phyloP scores from a whole-genome alignment of 768 basidiomycete genomes.

The Mycena crocata region DNA sequence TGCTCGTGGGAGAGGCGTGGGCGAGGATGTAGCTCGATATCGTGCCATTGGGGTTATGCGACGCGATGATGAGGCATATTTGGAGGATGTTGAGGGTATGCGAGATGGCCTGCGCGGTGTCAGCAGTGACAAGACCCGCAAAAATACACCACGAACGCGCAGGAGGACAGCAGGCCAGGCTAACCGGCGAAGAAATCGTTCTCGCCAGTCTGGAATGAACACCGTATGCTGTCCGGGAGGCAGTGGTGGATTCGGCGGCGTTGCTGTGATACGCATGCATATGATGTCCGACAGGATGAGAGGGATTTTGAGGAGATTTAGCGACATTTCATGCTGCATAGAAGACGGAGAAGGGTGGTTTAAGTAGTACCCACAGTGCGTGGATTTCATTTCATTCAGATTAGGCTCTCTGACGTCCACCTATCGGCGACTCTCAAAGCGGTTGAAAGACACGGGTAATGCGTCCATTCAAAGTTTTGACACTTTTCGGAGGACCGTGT shows the following conservation, averaged over 20 bases:
- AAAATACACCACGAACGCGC: constrained; percentile 36
- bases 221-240: constrained; percentile 35
- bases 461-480: too few relatives aligned
- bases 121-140: background rate
- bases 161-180: constrained; percentile 41
- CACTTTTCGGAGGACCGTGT: too few relatives aligned
- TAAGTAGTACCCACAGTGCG: background rate
- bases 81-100: constrained; percentile 43
- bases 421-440: too few relatives aligned
- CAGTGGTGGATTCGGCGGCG: constrained; percentile 47
- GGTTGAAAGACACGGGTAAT: too few relatives aligned
- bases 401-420: too few relatives aligned
- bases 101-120: constrained; percentile 39
- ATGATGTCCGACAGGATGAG: constrained; percentile 48
- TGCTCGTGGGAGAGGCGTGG: constrained; percentile 29
- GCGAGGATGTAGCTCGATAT: constrained; percentile 36
- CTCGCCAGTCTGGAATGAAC: constrained; percentile 48
- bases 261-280: constrained; percentile 51
- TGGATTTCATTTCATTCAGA: too few relatives aligned
- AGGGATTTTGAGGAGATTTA: constrained; percentile 48
- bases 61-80: constrained; percentile 43
- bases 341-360: background rate
- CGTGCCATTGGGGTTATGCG: constrained; percentile 27
- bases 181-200: constrained; percentile 44
- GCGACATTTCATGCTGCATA: background rate